phyloP scores from a whole-genome alignment of 2,329 filamentous ascomycete genomes.

The Rhynchosporium graminicola region DNA sequence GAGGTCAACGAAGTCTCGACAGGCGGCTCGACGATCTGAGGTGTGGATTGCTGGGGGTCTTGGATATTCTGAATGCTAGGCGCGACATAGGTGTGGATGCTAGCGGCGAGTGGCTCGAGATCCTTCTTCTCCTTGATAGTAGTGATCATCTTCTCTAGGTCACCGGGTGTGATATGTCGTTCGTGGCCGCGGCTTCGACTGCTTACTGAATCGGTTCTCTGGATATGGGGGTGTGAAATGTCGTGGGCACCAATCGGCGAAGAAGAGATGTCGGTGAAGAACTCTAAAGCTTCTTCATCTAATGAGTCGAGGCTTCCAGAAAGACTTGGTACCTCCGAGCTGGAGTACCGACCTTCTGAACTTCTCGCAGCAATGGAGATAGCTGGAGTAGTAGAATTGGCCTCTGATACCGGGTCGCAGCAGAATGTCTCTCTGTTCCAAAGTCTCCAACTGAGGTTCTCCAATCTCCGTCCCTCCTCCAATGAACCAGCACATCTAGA shows the following conservation, averaged over 20 bases:
- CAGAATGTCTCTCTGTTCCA: conserved; percentile 95
- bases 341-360: conserved; percentile 44
- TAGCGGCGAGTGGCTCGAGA: conserved; percentile 56
- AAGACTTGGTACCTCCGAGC: conserved; percentile 68
- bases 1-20: conserved; percentile 33
- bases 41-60: conserved; percentile 43
- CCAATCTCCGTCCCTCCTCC: conserved; percentile 86
- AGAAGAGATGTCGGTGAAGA: conserved; percentile 44
- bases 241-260: conserved; percentile 57
- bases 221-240: conserved; percentile 66
- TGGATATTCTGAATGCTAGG: conserved; percentile 47
- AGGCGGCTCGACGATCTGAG: conserved; percentile 56
- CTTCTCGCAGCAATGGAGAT: conserved; percentile 41
- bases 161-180: conserved; percentile 88
- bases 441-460: conserved; percentile 93
- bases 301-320: conserved; percentile 78
- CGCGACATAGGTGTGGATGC: conserved; percentile 41
- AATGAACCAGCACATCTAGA: conserved; percentile 92
- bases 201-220: conserved; percentile 69
- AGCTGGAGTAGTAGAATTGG: conserved; percentile 47
- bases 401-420: conserved; percentile 65
- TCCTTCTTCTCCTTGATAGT: conserved; percentile 84
- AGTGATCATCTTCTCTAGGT: conserved; percentile 90
- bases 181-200: conserved; percentile 73
- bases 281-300: conserved; percentile 67